Evolutionary conservation across 805 yeast species (phyloP).

Genomic region (Candida railenensis): DNA sequence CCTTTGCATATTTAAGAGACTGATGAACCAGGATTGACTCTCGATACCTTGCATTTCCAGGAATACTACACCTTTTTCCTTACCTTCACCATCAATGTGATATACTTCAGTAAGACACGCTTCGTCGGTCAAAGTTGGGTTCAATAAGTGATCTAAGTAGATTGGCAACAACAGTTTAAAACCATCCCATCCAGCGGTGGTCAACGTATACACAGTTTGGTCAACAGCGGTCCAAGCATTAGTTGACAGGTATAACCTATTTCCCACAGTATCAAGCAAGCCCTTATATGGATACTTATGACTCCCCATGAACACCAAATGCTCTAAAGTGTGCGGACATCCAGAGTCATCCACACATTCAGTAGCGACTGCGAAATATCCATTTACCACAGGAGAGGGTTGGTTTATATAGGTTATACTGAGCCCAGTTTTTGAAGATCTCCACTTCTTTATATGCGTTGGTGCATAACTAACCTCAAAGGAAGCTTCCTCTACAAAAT

Average conservation of each 20-base stretch:
- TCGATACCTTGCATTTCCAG: slow-evolving; percentile 97
- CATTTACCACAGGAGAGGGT: slow-evolving; percentile 85
- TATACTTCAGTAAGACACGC: slow-evolving; percentile 94
- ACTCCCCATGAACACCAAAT: slow-evolving; percentile 92
- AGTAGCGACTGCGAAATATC: slow-evolving; percentile 95
- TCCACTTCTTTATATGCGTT: slow-evolving; percentile 69
- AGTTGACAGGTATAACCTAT: slow-evolving; percentile 77
- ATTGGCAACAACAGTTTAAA: slow-evolving; percentile 81
- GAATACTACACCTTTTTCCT: slow-evolving; percentile 95
- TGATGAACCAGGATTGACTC: slow-evolving; percentile 67
- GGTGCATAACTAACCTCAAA: slow-evolving; percentile 79
- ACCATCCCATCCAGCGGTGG: slow-evolving; percentile 96
- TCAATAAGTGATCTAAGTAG: slow-evolving; percentile 80
- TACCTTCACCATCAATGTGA: slow-evolving; percentile 86
- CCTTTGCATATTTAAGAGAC: slow-evolving; percentile 60
- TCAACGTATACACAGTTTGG: slow-evolving; percentile 88
- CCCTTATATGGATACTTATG: slow-evolving; percentile 89
- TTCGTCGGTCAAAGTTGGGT: slow-evolving; percentile 84
- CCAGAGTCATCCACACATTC: slow-evolving; percentile 88
- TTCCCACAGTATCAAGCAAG: slow-evolving; percentile 80
- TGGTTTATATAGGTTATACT: slow-evolving; percentile 75
- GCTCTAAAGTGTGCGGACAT: slow-evolving; percentile 94
- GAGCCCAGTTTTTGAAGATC: slow-evolving; percentile 76
- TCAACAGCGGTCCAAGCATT: slow-evolving; percentile 98
- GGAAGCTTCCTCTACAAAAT: slow-evolving; percentile 32